Conservation (phyloP, 2,329 filamentous ascomycete genomes). For the Bipolaris cookei region DNA sequence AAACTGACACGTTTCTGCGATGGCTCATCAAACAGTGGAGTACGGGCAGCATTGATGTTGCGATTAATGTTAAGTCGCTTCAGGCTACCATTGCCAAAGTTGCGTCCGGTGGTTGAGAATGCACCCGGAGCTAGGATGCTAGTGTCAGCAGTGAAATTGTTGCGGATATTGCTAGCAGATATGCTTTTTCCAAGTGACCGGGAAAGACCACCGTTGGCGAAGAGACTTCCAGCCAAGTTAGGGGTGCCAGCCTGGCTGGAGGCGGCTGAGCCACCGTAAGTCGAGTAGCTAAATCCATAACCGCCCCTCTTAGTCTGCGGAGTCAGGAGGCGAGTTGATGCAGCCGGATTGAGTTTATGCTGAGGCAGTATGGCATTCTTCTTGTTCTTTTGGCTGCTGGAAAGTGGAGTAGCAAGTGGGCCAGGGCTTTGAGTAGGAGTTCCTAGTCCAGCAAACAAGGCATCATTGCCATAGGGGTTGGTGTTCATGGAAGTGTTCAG, state of each 20-base stretch:
- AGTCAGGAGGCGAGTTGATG: constrained; percentile 78
- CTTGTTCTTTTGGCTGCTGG: constrained; percentile 75
- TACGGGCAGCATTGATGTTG: constrained; percentile 69
- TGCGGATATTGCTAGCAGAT: constrained; percentile 83
- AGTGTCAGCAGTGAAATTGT: constrained; percentile 80
- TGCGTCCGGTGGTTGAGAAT: constrained; percentile 68
- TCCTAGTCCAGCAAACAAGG: constrained; percentile 78
- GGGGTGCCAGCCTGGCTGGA: constrained; percentile 79
- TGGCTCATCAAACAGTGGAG: constrained; percentile 64
- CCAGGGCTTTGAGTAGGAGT: constrained; percentile 75
- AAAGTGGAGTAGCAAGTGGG: constrained; percentile 88
- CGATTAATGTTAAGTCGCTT: constrained; percentile 95
- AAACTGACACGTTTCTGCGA: constrained; percentile 84
- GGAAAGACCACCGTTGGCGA: constrained; percentile 65
- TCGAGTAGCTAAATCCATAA: constrained; percentile 92
- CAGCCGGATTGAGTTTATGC: constrained; percentile 84
- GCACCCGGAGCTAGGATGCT: constrained; percentile 86
- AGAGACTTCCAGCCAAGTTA: constrained; percentile 54
- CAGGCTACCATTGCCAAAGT: constrained; percentile 61
- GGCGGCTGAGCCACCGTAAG: constrained; percentile 79
- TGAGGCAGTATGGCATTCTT: constrained; percentile 81
- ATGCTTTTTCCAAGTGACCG: constrained; percentile 84
- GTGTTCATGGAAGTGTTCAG: constrained; percentile 65
- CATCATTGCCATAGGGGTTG: constrained; percentile 89
- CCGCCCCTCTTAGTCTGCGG: constrained; percentile 76